Percentiles rank a stretch among this genome's conserved stretches.
Conservation (phyloP, 495 filamentous ascomycete species). For the Penicillium antarcticum region DNA sequence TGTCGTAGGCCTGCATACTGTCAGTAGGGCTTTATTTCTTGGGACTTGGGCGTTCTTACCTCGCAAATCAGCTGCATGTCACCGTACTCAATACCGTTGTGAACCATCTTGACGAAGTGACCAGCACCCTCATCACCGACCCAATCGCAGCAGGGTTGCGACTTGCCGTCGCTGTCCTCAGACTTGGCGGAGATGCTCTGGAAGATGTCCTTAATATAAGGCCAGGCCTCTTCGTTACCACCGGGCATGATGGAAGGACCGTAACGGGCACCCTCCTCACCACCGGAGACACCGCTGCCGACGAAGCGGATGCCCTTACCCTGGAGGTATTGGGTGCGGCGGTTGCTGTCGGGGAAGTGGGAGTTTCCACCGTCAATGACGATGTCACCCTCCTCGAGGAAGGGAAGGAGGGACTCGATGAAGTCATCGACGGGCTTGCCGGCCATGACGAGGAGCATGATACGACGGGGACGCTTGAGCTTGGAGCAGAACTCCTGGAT, state of each 20-base stretch:
- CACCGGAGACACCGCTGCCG: conserved; percentile 95
- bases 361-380: conserved; percentile 99
- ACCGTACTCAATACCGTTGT: conserved; percentile 99
- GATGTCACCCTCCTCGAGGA: conserved; percentile 89
- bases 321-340: conserved; percentile 80
- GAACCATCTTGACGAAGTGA: conserved; percentile 99
- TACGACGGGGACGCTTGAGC: conserved; percentile 91
- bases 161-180: conserved; percentile 86
- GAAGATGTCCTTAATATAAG: conserved; percentile 97
- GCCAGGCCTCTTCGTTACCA: conserved; percentile 97
- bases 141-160: conserved; percentile 99
- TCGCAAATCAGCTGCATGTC: conserved; percentile 99
- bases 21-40: not conserved
- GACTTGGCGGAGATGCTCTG: conserved; percentile 97
- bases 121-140: conserved; percentile 98
- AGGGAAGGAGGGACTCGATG: conserved; percentile 91
- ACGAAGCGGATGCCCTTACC: conserved; percentile 93
- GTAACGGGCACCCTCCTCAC: conserved; percentile 98
- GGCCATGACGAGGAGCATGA: conserved; percentile 98
- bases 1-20: conserved; percentile 81
- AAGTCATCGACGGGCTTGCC: conserved; percentile 97
- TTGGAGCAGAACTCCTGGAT: conserved; percentile 90
- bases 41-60: conserved; percentile 45
- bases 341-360: conserved; percentile 98
- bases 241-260: conserved; percentile 98